phyloP scores from a whole-genome alignment of 257 asterid genomes.

The Knoxia roxburghii region DNA sequence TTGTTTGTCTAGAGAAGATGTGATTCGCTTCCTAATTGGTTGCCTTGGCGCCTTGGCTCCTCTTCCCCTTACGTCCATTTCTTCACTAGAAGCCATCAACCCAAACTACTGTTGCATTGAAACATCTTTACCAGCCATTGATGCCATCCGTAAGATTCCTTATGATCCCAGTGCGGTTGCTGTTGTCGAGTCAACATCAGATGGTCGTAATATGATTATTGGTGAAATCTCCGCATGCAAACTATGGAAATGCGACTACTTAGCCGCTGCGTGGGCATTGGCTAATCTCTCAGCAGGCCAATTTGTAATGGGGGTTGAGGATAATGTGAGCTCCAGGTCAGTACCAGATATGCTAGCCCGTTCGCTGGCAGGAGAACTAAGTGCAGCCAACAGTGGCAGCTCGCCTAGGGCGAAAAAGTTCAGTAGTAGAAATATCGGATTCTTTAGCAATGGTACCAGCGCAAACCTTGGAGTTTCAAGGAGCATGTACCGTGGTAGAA shows the following conservation, averaged over 20 bases:
- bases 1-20: constrained; percentile 90
- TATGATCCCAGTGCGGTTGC: constrained; percentile 84
- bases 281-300: constrained; percentile 86
- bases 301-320: constrained; percentile 92
- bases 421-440: constrained; percentile 83
- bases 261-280: constrained; percentile 88
- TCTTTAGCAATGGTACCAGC: constrained; percentile 41
- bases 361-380: constrained; percentile 25
- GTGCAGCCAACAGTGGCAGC: constrained; percentile 28
- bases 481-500: constrained; percentile 90
- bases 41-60: constrained; percentile 99
- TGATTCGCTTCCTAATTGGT: constrained; percentile 86
- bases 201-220: constrained; percentile 52
- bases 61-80: constrained; percentile 76
- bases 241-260: constrained; percentile 85
- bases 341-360: constrained; percentile 32
- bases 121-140: constrained; percentile 64
- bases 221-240: constrained; percentile 88
- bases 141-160: constrained; percentile 49
- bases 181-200: constrained; percentile 61
- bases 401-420: constrained; percentile 39
- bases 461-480: constrained; percentile 46
- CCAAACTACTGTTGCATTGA: constrained; percentile 58
- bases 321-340: constrained; percentile 38
- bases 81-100: constrained; percentile 65